These are phyloP conservation scores for Suillus alpinus DNA, from an alignment of 768 basidiomycete genomes.

Conservation along the genomic window DNA sequence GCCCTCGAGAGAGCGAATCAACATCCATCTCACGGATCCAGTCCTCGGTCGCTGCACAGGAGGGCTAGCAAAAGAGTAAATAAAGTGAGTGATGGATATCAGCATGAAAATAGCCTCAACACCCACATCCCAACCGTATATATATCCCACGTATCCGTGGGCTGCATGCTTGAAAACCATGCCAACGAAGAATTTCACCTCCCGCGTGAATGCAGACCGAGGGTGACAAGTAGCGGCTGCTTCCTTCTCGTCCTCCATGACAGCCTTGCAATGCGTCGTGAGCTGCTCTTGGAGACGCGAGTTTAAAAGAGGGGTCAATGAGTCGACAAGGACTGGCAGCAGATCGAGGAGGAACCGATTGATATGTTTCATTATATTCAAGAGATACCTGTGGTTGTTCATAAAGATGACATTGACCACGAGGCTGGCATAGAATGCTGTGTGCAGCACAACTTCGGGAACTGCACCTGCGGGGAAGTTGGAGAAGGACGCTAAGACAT, in stretches of 20 bases:
- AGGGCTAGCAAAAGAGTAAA: constrained; percentile 15
- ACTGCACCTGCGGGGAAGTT: constrained; percentile 18
- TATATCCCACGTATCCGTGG: constrained; percentile 41
- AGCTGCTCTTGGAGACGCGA: constrained; percentile 24
- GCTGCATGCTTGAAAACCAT: constrained; percentile 42
- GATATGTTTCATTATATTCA: constrained; percentile 31
- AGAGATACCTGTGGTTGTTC: constrained; percentile 30
- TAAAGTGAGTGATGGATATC: background rate
- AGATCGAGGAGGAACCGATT: constrained; percentile 41
- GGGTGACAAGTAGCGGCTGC: constrained; percentile 22
- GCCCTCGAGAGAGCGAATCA: constrained; percentile 36
- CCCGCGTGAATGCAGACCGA: constrained; percentile 21
- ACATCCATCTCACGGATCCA: constrained; percentile 47
- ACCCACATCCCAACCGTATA: constrained; percentile 49
- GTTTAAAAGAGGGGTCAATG: constrained; percentile 33
- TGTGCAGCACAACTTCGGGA: constrained; percentile 32
- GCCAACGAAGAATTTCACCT: constrained; percentile 46
- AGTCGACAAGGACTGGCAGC: constrained; percentile 38
- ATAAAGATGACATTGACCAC: constrained; percentile 38
- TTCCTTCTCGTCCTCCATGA: constrained; percentile 30
- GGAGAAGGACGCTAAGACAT: constrained; percentile 35
- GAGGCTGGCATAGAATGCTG: constrained; percentile 35
- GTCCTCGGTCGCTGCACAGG: constrained; percentile 38
- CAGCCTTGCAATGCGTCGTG: constrained; percentile 27
- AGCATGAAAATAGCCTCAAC: background rate